Evolutionary conservation across 768 basidiomycete genomes (phyloP).

Genomic region (Podaxis sp.): DNA sequence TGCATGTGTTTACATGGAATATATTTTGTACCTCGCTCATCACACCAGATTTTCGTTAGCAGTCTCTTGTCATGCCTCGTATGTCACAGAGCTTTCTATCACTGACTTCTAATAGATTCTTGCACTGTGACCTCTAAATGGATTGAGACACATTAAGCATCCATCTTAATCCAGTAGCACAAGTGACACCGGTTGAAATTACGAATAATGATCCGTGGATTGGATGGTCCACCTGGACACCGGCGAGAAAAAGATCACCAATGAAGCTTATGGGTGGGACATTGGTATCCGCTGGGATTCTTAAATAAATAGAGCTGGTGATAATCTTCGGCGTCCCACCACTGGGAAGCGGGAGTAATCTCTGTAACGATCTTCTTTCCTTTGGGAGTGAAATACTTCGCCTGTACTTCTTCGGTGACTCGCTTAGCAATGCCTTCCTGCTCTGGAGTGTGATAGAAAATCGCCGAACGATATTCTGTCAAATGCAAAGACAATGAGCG

Average conservation of each 20-base stretch:
- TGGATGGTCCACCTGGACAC: not conserved
- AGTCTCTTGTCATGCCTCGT: not conserved
- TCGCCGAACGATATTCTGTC: constrained; percentile 88
- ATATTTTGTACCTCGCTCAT: not conserved
- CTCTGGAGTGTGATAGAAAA: constrained; percentile 74
- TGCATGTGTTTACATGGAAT: too few species aligned
- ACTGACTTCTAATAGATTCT: not conserved
- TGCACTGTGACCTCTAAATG: not conserved
- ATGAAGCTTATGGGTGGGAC: constrained; percentile 80
- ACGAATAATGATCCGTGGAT: not conserved
- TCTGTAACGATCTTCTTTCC: constrained; percentile 75
- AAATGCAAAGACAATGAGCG: not conserved
- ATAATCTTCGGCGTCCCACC: constrained; percentile 84
- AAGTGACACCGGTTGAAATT: not conserved
- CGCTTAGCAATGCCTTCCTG: constrained; percentile 69
- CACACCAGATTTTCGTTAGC: not conserved
- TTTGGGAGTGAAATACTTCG: constrained; percentile 73
- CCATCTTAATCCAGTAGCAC: not conserved
- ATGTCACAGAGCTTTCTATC: not conserved
- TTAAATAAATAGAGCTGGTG: constrained; percentile 81
- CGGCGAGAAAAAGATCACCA: constrained; percentile 45
- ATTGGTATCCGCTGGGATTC: constrained; percentile 88
- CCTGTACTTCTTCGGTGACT: constrained; percentile 80
- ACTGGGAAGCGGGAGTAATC: constrained; percentile 62
- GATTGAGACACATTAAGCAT: not conserved